Conservation (phyloP, 768 basidiomycete genomes). For the Cystobasidium tubakii region DNA sequence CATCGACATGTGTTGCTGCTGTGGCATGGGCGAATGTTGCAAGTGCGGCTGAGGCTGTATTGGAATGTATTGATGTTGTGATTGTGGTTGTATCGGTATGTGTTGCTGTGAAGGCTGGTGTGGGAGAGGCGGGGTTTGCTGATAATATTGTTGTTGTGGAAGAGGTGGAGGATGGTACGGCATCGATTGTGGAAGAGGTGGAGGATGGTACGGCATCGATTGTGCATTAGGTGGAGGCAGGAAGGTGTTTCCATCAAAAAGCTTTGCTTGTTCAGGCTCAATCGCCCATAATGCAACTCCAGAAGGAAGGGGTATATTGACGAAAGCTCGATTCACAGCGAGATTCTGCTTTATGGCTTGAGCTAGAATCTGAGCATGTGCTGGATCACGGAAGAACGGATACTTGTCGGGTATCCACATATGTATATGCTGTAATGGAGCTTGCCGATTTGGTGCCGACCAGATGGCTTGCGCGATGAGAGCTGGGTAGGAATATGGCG, state of each 20-base stretch:
- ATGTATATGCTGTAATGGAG: constrained; percentile 85
- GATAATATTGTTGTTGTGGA: not conserved
- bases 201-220: not conserved
- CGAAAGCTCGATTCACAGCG: constrained; percentile 84
- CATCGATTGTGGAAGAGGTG: constrained; percentile 10
- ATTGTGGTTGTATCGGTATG: constrained; percentile 31
- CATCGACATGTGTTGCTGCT: not conserved
- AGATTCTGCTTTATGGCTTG: constrained; percentile 91
- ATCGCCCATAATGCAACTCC: constrained; percentile 62
- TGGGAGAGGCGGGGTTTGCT: not conserved
- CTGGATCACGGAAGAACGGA: constrained; percentile 73
- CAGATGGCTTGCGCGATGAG: constrained; percentile 85
- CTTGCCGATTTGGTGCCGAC: constrained; percentile 55
- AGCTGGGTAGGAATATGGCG: constrained; percentile 81
- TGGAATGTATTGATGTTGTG: not conserved
- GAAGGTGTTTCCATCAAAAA: constrained; percentile 47
- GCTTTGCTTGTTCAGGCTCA: constrained; percentile 57
- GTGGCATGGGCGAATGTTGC: not conserved
- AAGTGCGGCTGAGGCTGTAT: not conserved
- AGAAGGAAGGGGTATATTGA: constrained; percentile 67
- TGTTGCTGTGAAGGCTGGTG: constrained; percentile 14
- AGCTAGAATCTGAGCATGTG: constrained; percentile 63
- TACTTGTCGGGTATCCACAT: constrained; percentile 81
- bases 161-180: constrained; percentile 8
- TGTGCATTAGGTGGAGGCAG: constrained; percentile 17